phyloP scores from a whole-genome alignment of 345 rosid genomes.

The Citrus maxima region DNA sequence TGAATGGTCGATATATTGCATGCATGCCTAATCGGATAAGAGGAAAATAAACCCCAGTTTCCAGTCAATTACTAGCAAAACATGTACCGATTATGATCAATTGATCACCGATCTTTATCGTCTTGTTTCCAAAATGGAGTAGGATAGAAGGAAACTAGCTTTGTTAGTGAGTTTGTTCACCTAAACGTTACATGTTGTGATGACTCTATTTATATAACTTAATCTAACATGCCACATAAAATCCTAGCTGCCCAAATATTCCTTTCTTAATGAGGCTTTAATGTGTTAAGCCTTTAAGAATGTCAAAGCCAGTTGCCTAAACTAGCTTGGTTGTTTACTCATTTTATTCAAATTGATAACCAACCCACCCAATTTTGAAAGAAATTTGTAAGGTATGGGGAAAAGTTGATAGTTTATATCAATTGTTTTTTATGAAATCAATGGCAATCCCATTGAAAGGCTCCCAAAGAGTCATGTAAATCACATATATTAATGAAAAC shows the following conservation, averaged over 20 bases:
- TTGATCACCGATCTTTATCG: too few species aligned
- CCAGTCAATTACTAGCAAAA: too few species aligned
- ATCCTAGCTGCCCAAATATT: neutral
- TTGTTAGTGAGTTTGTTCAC: neutral
- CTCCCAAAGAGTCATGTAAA: neutral
- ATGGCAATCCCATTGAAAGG: too few species aligned
- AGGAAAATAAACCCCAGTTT: too few species aligned
- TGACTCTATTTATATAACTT: neutral
- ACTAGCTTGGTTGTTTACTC: neutral
- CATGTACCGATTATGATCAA: too few species aligned
- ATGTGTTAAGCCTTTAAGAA: neutral
- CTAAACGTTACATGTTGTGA: neutral
- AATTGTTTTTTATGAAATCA: too few species aligned
- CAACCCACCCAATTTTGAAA: too few species aligned
- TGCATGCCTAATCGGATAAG: too few species aligned
- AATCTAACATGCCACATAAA: neutral
- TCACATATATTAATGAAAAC: neutral
- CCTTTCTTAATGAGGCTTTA: neutral
- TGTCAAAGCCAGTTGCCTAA: neutral
- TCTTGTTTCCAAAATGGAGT: neutral
- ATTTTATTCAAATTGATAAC: neutral
- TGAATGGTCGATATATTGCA: too few species aligned
- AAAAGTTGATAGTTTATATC: too few species aligned
- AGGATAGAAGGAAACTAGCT: neutral
- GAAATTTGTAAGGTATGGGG: too few species aligned